Conservation (phyloP, 345 rosid species). For the Populus euphratica region DNA sequence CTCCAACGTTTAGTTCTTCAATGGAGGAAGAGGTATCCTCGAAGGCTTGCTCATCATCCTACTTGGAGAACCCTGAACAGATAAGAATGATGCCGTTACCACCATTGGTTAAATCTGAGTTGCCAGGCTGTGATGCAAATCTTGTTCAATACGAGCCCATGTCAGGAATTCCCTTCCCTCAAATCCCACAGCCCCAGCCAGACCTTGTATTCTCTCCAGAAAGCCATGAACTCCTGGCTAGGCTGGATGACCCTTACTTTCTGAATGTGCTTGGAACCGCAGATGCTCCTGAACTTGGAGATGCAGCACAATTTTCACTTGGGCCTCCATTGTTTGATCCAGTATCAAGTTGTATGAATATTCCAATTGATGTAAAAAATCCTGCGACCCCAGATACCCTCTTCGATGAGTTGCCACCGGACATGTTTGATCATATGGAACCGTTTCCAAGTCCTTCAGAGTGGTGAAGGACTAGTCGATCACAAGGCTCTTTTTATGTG, state of each 20-base stretch:
- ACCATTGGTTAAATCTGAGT: slow-evolving; percentile 35
- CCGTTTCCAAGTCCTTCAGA: slow-evolving; percentile 49
- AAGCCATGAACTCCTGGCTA: slow-evolving; percentile 53
- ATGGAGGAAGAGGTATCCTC: slow-evolving; percentile 42
- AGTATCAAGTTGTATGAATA: slow-evolving; percentile 21
- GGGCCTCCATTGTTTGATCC: slow-evolving; percentile 50
- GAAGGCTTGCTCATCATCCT: slow-evolving; percentile 31
- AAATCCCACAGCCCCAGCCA: slow-evolving; percentile 32
- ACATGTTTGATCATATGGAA: slow-evolving; percentile 64
- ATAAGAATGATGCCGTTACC: slow-evolving; percentile 29
- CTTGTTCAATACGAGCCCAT: slow-evolving; percentile 15
- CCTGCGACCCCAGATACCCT: slow-evolving; percentile 37
- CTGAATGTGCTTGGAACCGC: slow-evolving; percentile 45
- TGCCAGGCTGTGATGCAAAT: slow-evolving; percentile 29
- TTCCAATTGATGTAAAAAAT: slow-evolving; percentile 24
- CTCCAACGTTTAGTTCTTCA: slow-evolving; percentile 28
- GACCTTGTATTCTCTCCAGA: slow-evolving; percentile 44
- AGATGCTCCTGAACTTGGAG: slow-evolving; percentile 36
- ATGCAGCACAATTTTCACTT: slow-evolving; percentile 32
- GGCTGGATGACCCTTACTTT: slow-evolving; percentile 55
- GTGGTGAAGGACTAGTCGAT: slow-evolving; percentile 15
- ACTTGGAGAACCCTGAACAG: slow-evolving; percentile 19
- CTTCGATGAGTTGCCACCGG: slow-evolving; percentile 71
- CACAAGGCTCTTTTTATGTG: background rate
- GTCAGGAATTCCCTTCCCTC: slow-evolving; percentile 22